Percentiles rank a stretch among this genome's conserved stretches.
Evolutionary conservation across 2,329 filamentous ascomycete species (phyloP).

Genomic region (Talaromyces sp.): DNA sequence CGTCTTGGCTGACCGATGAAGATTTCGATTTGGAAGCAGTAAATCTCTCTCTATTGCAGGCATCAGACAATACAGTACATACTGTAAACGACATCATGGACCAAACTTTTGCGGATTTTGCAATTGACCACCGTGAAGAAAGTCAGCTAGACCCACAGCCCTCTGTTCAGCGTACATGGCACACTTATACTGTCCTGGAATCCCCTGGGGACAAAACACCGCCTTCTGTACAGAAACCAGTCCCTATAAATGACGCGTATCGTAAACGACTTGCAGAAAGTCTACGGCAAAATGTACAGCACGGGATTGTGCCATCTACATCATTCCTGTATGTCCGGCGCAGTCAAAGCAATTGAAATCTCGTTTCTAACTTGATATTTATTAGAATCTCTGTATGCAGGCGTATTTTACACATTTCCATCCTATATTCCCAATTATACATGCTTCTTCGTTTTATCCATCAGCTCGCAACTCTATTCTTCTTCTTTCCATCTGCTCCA

Average conservation of each 20-base stretch:
- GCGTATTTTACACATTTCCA: not conserved
- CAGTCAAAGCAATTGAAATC: not conserved
- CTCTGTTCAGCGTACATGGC: not conserved
- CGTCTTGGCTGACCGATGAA: not conserved
- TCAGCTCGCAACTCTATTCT: not conserved
- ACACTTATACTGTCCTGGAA: not conserved
- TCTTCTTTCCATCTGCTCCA: not conserved
- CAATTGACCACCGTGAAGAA: not conserved
- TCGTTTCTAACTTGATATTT: not conserved
- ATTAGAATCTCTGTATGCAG: not conserved
- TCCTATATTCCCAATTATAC: not conserved
- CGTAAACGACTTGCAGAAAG: not conserved
- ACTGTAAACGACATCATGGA: not conserved
- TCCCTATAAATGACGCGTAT: not conserved
- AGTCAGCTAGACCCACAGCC: not conserved
- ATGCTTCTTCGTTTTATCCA: not conserved
- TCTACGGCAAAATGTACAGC: not conserved
- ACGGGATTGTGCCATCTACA: not conserved
- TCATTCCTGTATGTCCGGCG: not conserved
- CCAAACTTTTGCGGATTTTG: not conserved
- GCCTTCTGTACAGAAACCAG: not conserved
- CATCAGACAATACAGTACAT: not conserved
- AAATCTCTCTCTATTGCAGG: not conserved
- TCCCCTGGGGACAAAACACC: not conserved
- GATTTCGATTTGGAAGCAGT: not conserved